A percentile compares a stretch with the other conserved stretches of the same genome.
Evolutionary conservation across 2,329 filamentous ascomycete species (phyloP).

Genomic region (Clarireedia sp.): DNA sequence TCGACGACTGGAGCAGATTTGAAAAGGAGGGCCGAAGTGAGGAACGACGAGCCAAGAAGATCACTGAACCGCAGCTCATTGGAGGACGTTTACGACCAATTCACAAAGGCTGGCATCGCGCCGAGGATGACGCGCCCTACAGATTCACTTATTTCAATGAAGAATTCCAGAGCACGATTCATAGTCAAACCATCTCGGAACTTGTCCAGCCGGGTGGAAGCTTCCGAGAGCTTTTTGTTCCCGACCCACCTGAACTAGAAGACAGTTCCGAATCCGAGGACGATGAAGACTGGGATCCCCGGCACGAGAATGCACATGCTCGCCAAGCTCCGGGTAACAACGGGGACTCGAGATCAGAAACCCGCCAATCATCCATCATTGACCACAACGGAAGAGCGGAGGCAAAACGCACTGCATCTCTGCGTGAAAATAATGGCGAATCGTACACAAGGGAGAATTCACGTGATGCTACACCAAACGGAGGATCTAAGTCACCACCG

Average conservation of each 20-base stretch:
- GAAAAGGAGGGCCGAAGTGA: constrained; percentile 86
- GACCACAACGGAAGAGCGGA: constrained; percentile 16
- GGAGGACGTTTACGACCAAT: constrained; percentile 80
- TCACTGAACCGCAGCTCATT: constrained; percentile 87
- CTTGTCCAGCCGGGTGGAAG: constrained; percentile 76
- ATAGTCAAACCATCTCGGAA: constrained; percentile 91
- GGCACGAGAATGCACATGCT: constrained; percentile 25
- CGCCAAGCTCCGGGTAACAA: constrained; percentile 28
- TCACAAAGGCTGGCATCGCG: constrained; percentile 72
- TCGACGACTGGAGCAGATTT: constrained; percentile 84
- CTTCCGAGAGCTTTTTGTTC: constrained; percentile 84
- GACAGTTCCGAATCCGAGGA: constrained; percentile 62
- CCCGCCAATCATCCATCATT: constrained; percentile 32
- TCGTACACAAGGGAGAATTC: constrained; percentile 17
- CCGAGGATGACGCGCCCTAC: constrained; percentile 85
- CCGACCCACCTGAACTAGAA: constrained; percentile 68
- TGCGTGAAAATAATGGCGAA: not conserved
- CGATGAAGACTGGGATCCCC: constrained; percentile 32
- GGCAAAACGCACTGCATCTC: constrained; percentile 12
- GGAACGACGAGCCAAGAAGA: constrained; percentile 77
- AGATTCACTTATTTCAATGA: constrained; percentile 99
- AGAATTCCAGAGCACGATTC: constrained; percentile 89
- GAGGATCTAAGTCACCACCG: constrained; percentile 13
- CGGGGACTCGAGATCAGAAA: constrained; percentile 37
- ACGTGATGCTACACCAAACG: constrained; percentile 20